Percentiles rank a stretch among this genome's conserved stretches.
phyloP scores from a whole-genome alignment of 1,284 basidiomycete genomes.

The Trichosporon ovoides region DNA sequence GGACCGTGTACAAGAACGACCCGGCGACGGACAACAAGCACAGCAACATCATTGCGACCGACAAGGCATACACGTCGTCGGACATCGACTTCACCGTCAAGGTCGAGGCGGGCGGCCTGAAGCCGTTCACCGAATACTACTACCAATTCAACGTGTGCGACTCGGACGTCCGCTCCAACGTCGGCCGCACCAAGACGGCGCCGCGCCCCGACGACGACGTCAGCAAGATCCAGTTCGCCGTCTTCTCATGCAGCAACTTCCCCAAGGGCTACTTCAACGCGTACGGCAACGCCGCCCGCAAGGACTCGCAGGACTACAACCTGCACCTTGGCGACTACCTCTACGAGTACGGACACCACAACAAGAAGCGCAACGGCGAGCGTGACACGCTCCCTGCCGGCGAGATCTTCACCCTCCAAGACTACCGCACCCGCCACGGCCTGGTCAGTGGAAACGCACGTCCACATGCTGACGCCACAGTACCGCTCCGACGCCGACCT shows the following conservation, averaged over 20 bases:
- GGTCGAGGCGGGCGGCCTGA: constrained; percentile 26
- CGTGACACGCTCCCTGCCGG: constrained; percentile 46
- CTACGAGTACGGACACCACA: constrained; percentile 30
- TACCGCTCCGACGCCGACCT: constrained; percentile 59
- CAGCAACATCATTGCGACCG: constrained; percentile 3
- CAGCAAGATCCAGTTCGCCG: constrained; percentile 16
- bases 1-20: constrained; percentile 54
- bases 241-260: constrained; percentile 29
- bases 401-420: constrained; percentile 59
- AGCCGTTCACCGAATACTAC: constrained; percentile 21
- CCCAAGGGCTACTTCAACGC: constrained; percentile 61
- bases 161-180: constrained; percentile 14
- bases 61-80: constrained; percentile 17
- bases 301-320: constrained; percentile 58
- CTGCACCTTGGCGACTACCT: constrained; percentile 61
- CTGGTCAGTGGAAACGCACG: constrained; percentile 30
- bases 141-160: constrained; percentile 28
- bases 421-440: constrained; percentile 60
- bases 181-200: constrained; percentile 20
- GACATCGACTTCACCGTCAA: constrained; percentile 22
- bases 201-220: constrained; percentile 19
- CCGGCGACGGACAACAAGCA: constrained; percentile 8
- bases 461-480: background rate
- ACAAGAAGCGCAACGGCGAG: constrained; percentile 41
- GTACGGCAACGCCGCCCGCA: constrained; percentile 58